Conservation (phyloP, 306 rosid genomes). For the Gillenia trifoliata region DNA sequence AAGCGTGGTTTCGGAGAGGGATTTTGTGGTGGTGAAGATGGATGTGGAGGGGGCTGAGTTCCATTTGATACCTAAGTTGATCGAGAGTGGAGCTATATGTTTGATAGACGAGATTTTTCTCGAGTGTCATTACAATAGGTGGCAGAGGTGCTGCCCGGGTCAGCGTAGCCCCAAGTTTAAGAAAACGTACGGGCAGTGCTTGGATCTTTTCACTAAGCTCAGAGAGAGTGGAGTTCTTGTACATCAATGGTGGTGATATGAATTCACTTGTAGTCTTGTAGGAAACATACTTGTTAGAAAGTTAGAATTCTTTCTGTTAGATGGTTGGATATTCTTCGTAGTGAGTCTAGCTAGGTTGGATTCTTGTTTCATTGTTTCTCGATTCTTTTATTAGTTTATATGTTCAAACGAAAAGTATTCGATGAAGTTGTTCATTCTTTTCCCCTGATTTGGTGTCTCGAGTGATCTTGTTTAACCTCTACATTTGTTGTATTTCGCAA, state of each 20-base stretch:
- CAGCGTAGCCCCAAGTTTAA: conserved; percentile 46
- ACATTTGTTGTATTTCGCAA: not conserved
- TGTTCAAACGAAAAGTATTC: not conserved
- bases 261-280: not conserved
- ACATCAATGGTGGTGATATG: conserved; percentile 62
- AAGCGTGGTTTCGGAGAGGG: conserved; percentile 26
- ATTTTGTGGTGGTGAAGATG: conserved; percentile 63
- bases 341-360: not conserved
- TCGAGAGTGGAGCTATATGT: conserved; percentile 53
- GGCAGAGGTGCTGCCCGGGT: conserved; percentile 57
- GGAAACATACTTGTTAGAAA: not conserved
- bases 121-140: conserved; percentile 59
- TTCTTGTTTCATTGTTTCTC: not conserved
- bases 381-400: not conserved
- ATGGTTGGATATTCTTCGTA: not conserved
- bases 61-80: conserved; percentile 55
- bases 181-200: conserved; percentile 42
- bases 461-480: not conserved
- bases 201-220: conserved; percentile 42
- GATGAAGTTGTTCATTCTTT: not conserved
- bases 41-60: conserved; percentile 68
- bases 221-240: conserved; percentile 60
- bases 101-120: conserved; percentile 66
- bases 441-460: not conserved
- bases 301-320: conserved; percentile 16